A percentile compares a stretch with the other conserved stretches of the same genome.
Conservation (phyloP, 192 early-diverging fungal species). For the Coemansia sp. region DNA sequence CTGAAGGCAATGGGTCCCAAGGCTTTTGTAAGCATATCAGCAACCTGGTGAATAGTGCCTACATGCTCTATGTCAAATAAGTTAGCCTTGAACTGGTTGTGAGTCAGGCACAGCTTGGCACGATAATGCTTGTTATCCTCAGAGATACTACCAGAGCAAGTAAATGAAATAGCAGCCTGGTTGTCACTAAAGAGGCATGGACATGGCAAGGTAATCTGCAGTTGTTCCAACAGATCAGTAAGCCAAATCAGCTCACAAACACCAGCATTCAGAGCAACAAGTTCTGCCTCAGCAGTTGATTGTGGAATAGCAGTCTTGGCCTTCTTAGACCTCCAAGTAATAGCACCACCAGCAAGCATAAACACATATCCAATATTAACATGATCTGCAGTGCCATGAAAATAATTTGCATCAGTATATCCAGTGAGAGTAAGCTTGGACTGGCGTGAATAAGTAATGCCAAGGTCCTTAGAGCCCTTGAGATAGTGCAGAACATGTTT, state of each 20-base stretch:
- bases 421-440: background rate
- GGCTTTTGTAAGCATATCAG: too few relatives aligned
- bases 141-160: too few relatives aligned
- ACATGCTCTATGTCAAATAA: too few relatives aligned
- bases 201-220: background rate
- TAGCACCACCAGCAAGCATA: constrained; percentile 5
- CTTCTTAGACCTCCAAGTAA: constrained; percentile 15
- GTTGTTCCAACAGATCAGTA: background rate
- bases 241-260: constrained; percentile 2
- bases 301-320: constrained; percentile 13
- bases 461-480: constrained; percentile 6
- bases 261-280: constrained; percentile 11
- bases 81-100: too few relatives aligned
- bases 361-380: constrained; percentile 4
- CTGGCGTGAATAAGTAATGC: constrained; percentile 3
- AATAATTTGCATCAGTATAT: constrained; percentile 17
- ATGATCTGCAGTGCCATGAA: constrained; percentile 2
- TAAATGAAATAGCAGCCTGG: too few relatives aligned
- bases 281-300: constrained; percentile 9
- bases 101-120: too few relatives aligned
- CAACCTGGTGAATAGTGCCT: too few relatives aligned
- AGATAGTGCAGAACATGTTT: constrained; percentile 15
- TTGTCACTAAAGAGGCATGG: too few relatives aligned
- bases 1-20: too few relatives aligned
- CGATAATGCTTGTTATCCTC: too few relatives aligned